Conservation (phyloP, 2,329 filamentous ascomycete species). For the Plenodomus biglobosus region DNA sequence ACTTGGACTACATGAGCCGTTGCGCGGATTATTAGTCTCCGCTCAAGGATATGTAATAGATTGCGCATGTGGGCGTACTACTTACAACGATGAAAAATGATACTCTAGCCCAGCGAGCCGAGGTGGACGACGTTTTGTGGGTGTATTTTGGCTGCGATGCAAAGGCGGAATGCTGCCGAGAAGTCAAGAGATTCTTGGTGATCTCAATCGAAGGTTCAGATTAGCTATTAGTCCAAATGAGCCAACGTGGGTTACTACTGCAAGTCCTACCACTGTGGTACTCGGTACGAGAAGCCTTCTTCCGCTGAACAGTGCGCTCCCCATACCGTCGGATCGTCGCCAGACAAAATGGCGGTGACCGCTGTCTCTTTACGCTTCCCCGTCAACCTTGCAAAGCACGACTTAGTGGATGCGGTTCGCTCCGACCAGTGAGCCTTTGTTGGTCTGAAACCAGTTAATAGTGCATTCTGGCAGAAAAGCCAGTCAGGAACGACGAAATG, state of each 20-base stretch:
- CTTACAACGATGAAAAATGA: too few relatives aligned
- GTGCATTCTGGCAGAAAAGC: not conserved
- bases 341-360: not conserved
- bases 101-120: too few relatives aligned
- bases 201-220: not conserved
- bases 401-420: not conserved
- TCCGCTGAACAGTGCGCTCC: not conserved
- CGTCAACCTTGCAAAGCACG: not conserved
- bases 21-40: too few relatives aligned
- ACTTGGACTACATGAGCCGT: too few relatives aligned
- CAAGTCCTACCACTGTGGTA: too few relatives aligned
- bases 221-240: not conserved
- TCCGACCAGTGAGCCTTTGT: not conserved
- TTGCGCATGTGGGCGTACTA: too few relatives aligned
- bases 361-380: not conserved
- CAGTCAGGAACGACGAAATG: not conserved
- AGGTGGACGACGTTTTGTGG: too few relatives aligned
- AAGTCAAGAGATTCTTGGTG: not conserved
- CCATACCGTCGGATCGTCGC: not conserved
- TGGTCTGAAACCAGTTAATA: not conserved
- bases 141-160: not conserved
- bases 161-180: not conserved
- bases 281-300: not conserved
- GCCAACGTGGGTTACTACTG: not conserved
- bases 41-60: too few relatives aligned